Evolutionary conservation across 495 filamentous ascomycete genomes (phyloP).

Genomic region (Chaetomium tenue): DNA sequence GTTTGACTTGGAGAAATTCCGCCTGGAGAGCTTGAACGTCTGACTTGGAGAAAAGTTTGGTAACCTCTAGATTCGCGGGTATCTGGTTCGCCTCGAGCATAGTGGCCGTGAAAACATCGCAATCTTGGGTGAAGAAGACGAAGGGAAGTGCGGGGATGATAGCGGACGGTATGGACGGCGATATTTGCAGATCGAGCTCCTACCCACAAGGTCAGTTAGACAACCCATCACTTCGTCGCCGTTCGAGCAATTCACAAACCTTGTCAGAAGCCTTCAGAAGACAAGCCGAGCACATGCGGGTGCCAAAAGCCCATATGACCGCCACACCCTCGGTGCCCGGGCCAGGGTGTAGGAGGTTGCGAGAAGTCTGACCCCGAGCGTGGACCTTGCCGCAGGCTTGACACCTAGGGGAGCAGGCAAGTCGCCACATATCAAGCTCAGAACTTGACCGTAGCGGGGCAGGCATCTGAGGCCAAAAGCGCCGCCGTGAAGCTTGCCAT

Average conservation of each 20-base stretch:
- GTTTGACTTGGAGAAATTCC: slow-evolving; percentile 57
- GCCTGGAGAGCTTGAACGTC: slow-evolving; percentile 55
- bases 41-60: slow-evolving; percentile 59
- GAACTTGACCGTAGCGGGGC: slow-evolving; percentile 52
- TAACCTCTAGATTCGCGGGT: slow-evolving; percentile 50
- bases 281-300: slow-evolving; percentile 61
- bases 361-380: slow-evolving; percentile 14
- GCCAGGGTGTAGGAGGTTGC: slow-evolving; percentile 46
- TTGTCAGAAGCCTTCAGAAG: slow-evolving; percentile 56
- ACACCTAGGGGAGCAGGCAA: slow-evolving; percentile 54
- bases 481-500: slow-evolving; percentile 59
- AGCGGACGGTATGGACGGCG: slow-evolving; percentile 53
- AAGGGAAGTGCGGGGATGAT: slow-evolving; percentile 64
- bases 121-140: slow-evolving; percentile 57
- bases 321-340: slow-evolving; percentile 54
- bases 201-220: slow-evolving; percentile 36
- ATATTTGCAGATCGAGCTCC: slow-evolving; percentile 66
- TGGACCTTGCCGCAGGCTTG: slow-evolving; percentile 51
- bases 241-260: slow-evolving; percentile 45
- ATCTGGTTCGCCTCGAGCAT: slow-evolving; percentile 47
- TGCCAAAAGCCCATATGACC: slow-evolving; percentile 64
- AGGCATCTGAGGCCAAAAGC: slow-evolving; percentile 56
- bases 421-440: slow-evolving; percentile 63
- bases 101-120: slow-evolving; percentile 55
- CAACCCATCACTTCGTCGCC: not conserved